Evolutionary conservation across 1,284 basidiomycete species (phyloP), one percentile per base, ranked within the genome.

Genomic region (Mycena sp.): DNA sequence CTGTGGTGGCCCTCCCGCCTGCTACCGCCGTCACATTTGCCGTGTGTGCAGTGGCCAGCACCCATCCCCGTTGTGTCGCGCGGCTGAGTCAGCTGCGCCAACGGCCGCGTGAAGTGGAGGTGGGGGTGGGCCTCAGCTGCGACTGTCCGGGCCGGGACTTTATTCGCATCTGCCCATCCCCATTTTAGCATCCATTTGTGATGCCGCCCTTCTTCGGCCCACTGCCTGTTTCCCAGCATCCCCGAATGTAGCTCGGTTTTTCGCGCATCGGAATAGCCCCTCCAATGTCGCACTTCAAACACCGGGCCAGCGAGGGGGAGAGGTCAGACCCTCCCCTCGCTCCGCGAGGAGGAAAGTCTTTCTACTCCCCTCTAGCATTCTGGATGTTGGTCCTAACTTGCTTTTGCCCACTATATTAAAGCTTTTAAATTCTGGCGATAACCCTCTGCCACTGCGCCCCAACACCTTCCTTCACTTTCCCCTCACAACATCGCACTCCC

Each of bases 321-420:
- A 54, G 40, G 52, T 23, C 11, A 14, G 41, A 44, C 41, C 41
- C 52, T 54, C 52, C 41, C 52, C 52, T 54, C 40, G 41, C 52
- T 54, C 29, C 44, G 29, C 29, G 52, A 54, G 52, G 41, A 54
- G 52, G 52, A 44, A 54, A 54, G 52, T 54, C 52, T 35, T 54
- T 12, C 26, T 11, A 9, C 52, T 44, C 52, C 52, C 52, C 29
- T 32, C 28, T 21, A 30, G 14, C 46, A 49, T 49, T 49, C 29
- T 21, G 9, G n/a, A 32, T 12, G 29, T 44, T 44, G 41, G 28
- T 54, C 26, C 52, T 43, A 23, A 54, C 52, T 44, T 44, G 40
- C 40, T 54, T 35, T 54, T 54, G 6, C 46, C 46, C 46, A 46
- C 28, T 46, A 3, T 49, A 10, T 49, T 35, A 25, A 54, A 44